phyloP scores from a whole-genome alignment of 306 rosid species.

The Acmispon strigosus region DNA sequence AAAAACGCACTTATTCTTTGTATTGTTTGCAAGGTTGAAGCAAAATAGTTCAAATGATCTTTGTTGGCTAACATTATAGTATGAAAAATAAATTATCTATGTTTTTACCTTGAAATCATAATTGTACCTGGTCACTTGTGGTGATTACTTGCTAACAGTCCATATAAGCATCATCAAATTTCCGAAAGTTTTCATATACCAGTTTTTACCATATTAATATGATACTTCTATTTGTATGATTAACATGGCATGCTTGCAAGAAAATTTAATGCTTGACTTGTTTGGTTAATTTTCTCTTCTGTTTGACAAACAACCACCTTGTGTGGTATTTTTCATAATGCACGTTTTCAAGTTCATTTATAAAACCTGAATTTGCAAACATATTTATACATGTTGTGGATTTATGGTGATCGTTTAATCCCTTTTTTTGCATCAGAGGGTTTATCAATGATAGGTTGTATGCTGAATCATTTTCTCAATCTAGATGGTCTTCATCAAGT shows the following conservation, averaged over 20 bases:
- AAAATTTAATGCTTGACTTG: background rate
- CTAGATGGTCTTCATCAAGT: slow-evolving; percentile 86
- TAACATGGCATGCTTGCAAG: background rate
- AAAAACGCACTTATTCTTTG: background rate
- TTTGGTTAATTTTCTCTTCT: background rate
- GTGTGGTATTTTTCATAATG: background rate
- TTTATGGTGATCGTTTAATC: background rate
- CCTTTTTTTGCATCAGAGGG: slow-evolving; percentile 50
- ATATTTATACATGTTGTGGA: background rate
- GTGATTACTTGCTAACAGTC: background rate
- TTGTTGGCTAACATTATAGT: background rate
- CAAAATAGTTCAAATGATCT: background rate
- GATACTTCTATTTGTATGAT: background rate
- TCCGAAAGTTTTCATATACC: background rate
- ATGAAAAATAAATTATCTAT: background rate
- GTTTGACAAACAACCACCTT: background rate
- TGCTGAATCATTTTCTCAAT: slow-evolving; percentile 55
- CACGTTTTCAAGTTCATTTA: background rate
- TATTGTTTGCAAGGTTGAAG: too few species aligned
- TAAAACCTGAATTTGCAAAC: background rate
- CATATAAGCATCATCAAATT: background rate
- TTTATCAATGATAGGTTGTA: slow-evolving; percentile 55
- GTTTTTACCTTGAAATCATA: background rate
- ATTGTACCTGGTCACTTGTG: background rate
- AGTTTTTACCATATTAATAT: background rate